A percentile compares a stretch with the other conserved stretches of the same genome.
phyloP scores from a whole-genome alignment of 495 filamentous ascomycete genomes.

The Niebla homalea region DNA sequence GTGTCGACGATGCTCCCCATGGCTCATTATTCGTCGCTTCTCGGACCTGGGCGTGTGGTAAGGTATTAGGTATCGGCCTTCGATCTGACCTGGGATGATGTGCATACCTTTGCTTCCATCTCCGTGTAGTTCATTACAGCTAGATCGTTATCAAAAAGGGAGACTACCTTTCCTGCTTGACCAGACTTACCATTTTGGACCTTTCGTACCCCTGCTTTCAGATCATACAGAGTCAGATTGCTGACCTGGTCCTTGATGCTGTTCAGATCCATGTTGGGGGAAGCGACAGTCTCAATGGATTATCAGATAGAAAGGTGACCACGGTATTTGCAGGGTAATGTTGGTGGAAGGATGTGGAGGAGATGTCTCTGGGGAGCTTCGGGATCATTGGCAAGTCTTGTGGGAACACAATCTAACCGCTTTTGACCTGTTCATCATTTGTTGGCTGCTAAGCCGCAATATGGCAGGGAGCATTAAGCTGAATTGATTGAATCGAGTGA shows the following conservation, averaged over 20 bases:
- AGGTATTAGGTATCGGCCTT: conserved; percentile 7
- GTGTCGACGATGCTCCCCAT: conserved; percentile 81
- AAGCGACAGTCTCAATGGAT: background rate
- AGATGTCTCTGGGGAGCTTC: too few species aligned
- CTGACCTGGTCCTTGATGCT: conserved; percentile 77
- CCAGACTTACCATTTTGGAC: conserved; percentile 83
- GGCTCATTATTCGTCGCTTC: conserved; percentile 98
- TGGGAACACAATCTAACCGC: too few species aligned
- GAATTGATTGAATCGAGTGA: too few species aligned
- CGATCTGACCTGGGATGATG: background rate
- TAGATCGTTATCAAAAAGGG: conserved; percentile 23
- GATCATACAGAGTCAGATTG: conserved; percentile 90
- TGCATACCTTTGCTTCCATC: conserved; percentile 87
- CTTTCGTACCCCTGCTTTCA: conserved; percentile 94
- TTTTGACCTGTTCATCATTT: too few species aligned
- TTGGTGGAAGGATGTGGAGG: too few species aligned
- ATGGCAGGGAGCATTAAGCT: too few species aligned
- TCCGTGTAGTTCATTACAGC: conserved; percentile 99
- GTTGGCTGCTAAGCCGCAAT: too few species aligned
- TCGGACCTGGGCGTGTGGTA: conserved; percentile 45
- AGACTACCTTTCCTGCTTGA: background rate
- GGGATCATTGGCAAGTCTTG: too few species aligned
- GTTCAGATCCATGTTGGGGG: conserved; percentile 61
- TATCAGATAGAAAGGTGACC: too few species aligned
- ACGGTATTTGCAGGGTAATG: too few species aligned